Evolutionary conservation across 768 basidiomycete genomes (phyloP).

Genomic region (Lanmaoa rubissima): DNA sequence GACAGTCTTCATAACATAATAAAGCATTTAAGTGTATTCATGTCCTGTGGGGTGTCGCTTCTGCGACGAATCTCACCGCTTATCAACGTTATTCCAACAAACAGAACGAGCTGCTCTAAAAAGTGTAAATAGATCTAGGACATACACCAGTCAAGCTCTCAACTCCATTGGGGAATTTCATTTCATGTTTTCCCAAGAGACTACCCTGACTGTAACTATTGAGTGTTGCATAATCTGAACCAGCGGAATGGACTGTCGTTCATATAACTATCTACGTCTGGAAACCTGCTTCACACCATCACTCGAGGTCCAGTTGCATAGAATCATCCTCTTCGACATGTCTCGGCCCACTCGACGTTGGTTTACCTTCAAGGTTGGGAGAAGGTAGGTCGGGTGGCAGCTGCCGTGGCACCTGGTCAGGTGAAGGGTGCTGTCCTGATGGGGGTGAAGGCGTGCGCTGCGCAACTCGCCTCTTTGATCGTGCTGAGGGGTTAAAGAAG

Average conservation of each 20-base stretch:
- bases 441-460: constrained; percentile 31
- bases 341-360: background rate
- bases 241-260: background rate
- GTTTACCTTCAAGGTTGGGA: background rate
- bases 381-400: background rate
- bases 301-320: constrained; percentile 13
- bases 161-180: background rate
- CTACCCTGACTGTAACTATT: constrained; percentile 1
- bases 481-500: constrained; percentile 64
- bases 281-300: background rate
- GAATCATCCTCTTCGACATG: constrained; percentile 6
- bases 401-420: constrained; percentile 6
- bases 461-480: constrained; percentile 30
- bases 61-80: background rate
- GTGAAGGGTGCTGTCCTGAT: constrained; percentile 7
- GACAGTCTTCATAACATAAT: constrained; percentile 18
- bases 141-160: background rate
- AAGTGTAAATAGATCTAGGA: background rate
- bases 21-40: background rate
- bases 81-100: constrained; percentile 4
- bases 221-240: background rate
- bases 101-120: constrained; percentile 2
- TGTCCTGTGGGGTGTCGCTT: constrained; percentile 5
- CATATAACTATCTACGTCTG: background rate
- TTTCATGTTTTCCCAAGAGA: background rate